These are phyloP conservation scores for Moelleriella libera DNA, from an alignment of 2,329 filamentous ascomycete species.

Conservation along the genomic window DNA sequence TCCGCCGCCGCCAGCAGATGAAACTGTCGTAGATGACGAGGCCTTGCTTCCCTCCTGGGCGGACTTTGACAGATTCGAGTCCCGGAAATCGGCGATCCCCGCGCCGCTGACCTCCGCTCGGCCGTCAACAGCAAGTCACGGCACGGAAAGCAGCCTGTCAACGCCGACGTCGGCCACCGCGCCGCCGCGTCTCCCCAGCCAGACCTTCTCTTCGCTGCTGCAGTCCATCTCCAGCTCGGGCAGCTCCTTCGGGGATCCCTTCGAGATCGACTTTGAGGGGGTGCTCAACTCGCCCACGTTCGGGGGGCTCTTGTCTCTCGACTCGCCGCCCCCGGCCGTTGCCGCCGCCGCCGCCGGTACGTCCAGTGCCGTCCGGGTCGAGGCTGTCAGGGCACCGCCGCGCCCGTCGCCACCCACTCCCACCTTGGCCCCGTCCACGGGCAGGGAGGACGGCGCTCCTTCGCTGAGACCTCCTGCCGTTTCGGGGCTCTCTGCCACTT, in stretches of 20 bases:
- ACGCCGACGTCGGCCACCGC: conserved; percentile 14
- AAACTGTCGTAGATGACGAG: not conserved
- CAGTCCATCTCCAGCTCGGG: conserved; percentile 18
- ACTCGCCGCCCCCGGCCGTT: conserved; percentile 1
- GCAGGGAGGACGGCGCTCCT: not conserved
- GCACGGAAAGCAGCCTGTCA: conserved; percentile 6
- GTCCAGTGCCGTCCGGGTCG: conserved; percentile 9
- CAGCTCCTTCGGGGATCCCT: conserved; percentile 15
- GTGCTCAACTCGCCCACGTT: not conserved
- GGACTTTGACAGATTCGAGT: conserved; percentile 13
- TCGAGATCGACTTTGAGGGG: conserved; percentile 13
- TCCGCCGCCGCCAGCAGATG: not conserved
- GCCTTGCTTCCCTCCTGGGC: conserved; percentile 3
- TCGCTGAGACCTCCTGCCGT: not conserved
- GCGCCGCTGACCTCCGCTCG: conserved; percentile 17
- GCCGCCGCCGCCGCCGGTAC: not conserved
- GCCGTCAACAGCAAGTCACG: not conserved
- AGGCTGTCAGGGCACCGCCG: conserved; percentile 18
- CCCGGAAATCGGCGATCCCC: conserved; percentile 19
- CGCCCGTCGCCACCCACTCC: conserved; percentile 15
- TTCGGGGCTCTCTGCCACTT: too few species aligned
- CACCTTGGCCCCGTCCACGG: conserved; percentile 12
- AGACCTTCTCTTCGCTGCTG: conserved; percentile 20
- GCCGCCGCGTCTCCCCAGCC: conserved; percentile 20
- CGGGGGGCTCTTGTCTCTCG: conserved; percentile 2